Base-by-base conservation (phyloP, 371 early-diverging fungal genomes). In the Mucor indicus region DNA sequence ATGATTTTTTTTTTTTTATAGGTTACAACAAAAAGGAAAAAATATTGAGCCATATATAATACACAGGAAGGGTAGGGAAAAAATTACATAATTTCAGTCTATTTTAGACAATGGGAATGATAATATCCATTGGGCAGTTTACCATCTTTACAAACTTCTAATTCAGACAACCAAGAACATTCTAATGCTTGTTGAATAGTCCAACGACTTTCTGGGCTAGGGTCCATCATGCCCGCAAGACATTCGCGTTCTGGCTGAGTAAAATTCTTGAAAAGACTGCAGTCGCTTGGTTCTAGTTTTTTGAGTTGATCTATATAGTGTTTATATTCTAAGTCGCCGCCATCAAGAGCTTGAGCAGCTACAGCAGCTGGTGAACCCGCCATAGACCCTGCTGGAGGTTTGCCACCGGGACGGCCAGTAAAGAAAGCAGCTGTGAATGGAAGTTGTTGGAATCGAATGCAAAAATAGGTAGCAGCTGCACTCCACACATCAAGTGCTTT, bases 401-500 rank as follows among this genome's bases (percentile, higher is more conserved):
- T 44, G n/a, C 55, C 57, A 11, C 53, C 25, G n/a, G 57, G 55
- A 22, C 40, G 52, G 1, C 60, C 63, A 12, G 56, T 57, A 24
- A 52, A 68, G 44, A 70, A 70, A 73, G 64, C 41, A 33, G 53
- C 38, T 67, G 67, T 47, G 11, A 73, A 75, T 31, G 85, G 77
- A 64, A 89, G 85, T 36, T 85, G 80, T 50, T 83, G 77, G 60
- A 80, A 86, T 11, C 83, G 74, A 78, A 92, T 85, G 31, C 89
- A 85, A 50, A 85, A 88, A 62, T 86, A 90, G 19, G 91, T 87
- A 21, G 88, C 79, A 44, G 88, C 93, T 11, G 83, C 84, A 23
- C 89, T 84, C 93, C 93, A 93, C 35, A 92, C 71, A 55, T 93
- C 93, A 13, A 88, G 78, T 9, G 82, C 75, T 40, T 84, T 84